A percentile compares a stretch with the other conserved stretches of the same genome.
phyloP scores from a whole-genome alignment of 176 grass and related monocot species.

The Avena atlantica region DNA sequence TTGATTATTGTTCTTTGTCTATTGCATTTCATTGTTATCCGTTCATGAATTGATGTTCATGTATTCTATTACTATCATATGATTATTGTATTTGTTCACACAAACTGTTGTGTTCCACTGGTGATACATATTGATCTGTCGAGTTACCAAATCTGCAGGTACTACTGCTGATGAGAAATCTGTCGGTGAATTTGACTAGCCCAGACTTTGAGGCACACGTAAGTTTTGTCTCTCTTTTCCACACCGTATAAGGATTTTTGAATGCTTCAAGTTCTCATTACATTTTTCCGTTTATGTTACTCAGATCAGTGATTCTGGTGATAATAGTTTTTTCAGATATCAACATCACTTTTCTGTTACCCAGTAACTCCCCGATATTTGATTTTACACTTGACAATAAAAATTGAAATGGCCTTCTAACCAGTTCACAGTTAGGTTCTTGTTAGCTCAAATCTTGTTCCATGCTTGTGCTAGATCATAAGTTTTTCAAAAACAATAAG shows the following conservation, averaged over 20 bases:
- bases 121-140: slow-evolving; percentile 21
- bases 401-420: not conserved
- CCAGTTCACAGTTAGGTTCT: not conserved
- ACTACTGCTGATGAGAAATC: slow-evolving; percentile 86
- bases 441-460: slow-evolving; percentile 16
- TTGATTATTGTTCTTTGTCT: not conserved
- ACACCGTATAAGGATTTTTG: slow-evolving; percentile 11
- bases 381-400: not conserved
- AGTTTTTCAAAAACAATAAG: not conserved
- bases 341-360: not conserved
- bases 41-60: not conserved
- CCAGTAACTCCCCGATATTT: not conserved
- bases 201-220: slow-evolving; percentile 89
- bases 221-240: slow-evolving; percentile 42
- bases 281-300: not conserved
- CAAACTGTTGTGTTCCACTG: not conserved
- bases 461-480: not conserved
- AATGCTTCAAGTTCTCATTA: slow-evolving; percentile 2
- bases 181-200: slow-evolving; percentile 82
- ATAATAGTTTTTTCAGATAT: slow-evolving; percentile 13
- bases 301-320: not conserved
- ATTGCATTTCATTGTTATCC: not conserved
- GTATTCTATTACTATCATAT: not conserved
- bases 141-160: slow-evolving; percentile 59
- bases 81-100: not conserved